phyloP scores from a whole-genome alignment of 2,329 filamentous ascomycete species.

The Penicillium digitatum region DNA sequence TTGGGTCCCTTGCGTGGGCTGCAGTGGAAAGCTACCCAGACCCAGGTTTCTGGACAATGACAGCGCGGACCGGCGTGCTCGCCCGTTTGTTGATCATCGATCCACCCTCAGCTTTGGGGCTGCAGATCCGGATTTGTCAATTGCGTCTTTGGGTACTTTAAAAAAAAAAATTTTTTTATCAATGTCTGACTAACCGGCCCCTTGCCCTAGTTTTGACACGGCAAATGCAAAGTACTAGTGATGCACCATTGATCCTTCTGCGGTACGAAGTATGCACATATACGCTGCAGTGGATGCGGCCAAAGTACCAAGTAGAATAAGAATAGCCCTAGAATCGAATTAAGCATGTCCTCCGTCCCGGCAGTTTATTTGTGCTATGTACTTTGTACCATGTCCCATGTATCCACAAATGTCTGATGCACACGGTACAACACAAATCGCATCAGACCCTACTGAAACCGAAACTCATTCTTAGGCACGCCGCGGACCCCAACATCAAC shows the following conservation, averaged over 20 bases:
- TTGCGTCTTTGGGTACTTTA: not conserved
- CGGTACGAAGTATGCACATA: not conserved
- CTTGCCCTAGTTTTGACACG: not conserved
- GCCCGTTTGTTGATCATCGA: conserved; percentile 22
- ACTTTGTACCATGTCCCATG: not conserved
- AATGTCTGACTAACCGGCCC: too few species aligned
- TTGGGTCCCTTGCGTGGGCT: conserved; percentile 16
- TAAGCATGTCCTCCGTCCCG: not conserved
- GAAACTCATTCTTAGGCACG: conserved; percentile 61
- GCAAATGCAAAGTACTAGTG: not conserved
- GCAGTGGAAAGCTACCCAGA: conserved; percentile 6
- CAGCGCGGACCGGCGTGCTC: conserved; percentile 18
- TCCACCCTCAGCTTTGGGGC: conserved; percentile 3
- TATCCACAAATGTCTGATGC: not conserved
- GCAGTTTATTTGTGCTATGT: not conserved
- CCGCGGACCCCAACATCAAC: conserved; percentile 72
- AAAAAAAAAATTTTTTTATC: too few species aligned
- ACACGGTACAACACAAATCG: not conserved
- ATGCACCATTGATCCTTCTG: conserved; percentile 5
- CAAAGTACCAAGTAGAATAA: not conserved
- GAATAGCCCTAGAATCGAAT: not conserved
- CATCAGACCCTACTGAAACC: conserved; percentile 36
- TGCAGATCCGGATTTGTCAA: conserved; percentile 1
- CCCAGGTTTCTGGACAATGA: conserved; percentile 6
- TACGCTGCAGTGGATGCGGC: not conserved